A percentile compares a stretch with the other conserved stretches of the same genome.
Conservation (phyloP, 306 rosid species). For the Erythrophleum fordii region DNA sequence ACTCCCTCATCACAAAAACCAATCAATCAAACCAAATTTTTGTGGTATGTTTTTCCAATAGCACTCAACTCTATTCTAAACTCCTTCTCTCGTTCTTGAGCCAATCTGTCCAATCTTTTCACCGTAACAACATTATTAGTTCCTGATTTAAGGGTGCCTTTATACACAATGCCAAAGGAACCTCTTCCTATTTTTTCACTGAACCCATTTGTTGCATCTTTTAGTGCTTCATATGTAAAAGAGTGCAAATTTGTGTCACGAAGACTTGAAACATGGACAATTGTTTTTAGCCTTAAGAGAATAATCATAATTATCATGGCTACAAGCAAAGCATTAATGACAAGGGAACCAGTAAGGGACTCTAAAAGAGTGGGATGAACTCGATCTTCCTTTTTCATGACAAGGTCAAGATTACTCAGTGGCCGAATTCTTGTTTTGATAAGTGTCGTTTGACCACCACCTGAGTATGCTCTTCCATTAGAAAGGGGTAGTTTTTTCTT, state of each 20-base stretch:
- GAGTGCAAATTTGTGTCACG: constrained; percentile 46
- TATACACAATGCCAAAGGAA: constrained; percentile 55
- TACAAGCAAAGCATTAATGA: constrained; percentile 29
- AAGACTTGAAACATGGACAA: constrained; percentile 20
- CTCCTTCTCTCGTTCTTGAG: constrained; percentile 49
- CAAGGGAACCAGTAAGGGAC: constrained; percentile 40
- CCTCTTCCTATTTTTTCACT: constrained; percentile 49
- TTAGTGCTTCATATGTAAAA: constrained; percentile 38
- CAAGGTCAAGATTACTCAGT: not conserved
- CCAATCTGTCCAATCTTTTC: constrained; percentile 52
- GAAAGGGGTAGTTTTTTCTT: constrained; percentile 47
- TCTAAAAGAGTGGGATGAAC: constrained; percentile 32
- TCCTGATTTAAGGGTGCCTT: constrained; percentile 38
- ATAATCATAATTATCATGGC: constrained; percentile 16
- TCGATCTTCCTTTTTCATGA: not conserved
- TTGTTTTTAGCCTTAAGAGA: constrained; percentile 35
- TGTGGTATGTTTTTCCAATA: constrained; percentile 52
- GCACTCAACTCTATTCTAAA: constrained; percentile 48
- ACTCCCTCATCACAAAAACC: constrained; percentile 54
- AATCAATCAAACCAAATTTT: constrained; percentile 50
- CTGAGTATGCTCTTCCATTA: constrained; percentile 38
- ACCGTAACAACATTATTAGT: constrained; percentile 38
- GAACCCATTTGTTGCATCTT: constrained; percentile 45
- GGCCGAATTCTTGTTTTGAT: constrained; percentile 39
- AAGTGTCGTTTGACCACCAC: not conserved